A percentile compares a stretch with the other conserved stretches of the same genome.
Evolutionary conservation across 176 grass and related monocot species (phyloP).

Genomic region (Zea mays): DNA sequence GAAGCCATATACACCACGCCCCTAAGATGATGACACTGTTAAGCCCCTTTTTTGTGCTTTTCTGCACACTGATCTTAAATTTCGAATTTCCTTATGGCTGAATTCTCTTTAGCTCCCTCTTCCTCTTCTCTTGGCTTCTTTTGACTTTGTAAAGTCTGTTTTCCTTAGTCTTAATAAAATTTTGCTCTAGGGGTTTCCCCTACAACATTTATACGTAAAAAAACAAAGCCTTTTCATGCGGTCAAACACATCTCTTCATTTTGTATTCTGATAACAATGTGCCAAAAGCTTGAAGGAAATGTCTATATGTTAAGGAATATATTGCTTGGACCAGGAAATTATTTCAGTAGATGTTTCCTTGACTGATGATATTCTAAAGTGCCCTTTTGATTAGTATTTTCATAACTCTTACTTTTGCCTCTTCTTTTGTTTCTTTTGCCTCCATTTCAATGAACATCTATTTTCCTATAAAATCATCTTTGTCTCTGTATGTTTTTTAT

Average conservation of each 20-base stretch:
- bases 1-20: too few species aligned
- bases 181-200: too few species aligned
- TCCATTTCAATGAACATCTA: constrained; percentile 24
- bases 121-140: too few species aligned
- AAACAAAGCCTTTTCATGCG: too few species aligned
- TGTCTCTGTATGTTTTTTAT: constrained; percentile 25
- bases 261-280: constrained; percentile 6
- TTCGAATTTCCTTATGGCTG: too few species aligned
- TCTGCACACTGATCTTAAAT: too few species aligned
- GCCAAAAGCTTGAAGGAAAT: background rate
- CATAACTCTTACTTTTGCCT: constrained; percentile 17
- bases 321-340: constrained; percentile 19
- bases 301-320: constrained; percentile 3
- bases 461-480: constrained; percentile 33
- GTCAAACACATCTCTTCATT: constrained; percentile 29
- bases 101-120: too few species aligned
- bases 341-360: constrained; percentile 20
- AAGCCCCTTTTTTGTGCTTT: too few species aligned
- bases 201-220: too few species aligned
- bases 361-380: constrained; percentile 8
- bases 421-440: background rate
- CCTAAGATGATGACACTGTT: too few species aligned
- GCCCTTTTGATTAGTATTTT: constrained; percentile 23
- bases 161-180: too few species aligned
- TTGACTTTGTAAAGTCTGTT: too few species aligned